Conservation (phyloP, 148 eudicot species). For the Suaeda aralocaspica region DNA sequence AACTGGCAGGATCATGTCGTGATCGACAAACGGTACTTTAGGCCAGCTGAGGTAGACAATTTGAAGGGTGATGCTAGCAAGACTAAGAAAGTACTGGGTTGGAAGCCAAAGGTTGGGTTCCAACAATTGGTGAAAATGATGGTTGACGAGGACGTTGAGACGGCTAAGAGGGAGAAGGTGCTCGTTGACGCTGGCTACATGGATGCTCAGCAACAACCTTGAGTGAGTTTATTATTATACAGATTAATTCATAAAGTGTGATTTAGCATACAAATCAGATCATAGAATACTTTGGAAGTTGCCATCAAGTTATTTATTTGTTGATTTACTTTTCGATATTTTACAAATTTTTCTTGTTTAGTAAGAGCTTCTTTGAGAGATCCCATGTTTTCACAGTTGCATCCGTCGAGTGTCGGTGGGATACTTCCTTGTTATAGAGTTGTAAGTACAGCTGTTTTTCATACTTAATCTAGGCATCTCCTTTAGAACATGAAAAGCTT, state of each 20-base stretch:
- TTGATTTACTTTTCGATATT: constrained; percentile 14
- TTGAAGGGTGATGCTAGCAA: constrained; percentile 78
- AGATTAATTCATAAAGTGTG: not conserved
- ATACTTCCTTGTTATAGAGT: constrained; percentile 8
- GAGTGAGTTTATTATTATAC: constrained; percentile 12
- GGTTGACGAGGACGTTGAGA: constrained; percentile 86
- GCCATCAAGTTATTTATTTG: constrained; percentile 23
- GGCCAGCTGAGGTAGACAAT: constrained; percentile 97
- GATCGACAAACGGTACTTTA: constrained; percentile 82
- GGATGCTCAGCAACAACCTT: constrained; percentile 97
- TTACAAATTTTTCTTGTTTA: not conserved
- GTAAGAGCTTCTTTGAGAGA: constrained; percentile 4
- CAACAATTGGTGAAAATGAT: constrained; percentile 95
- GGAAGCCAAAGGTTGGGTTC: constrained; percentile 89
- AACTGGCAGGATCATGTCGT: constrained; percentile 85
- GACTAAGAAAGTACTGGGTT: constrained; percentile 72
- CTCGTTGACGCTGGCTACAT: constrained; percentile 85
- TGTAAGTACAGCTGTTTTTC: constrained; percentile 7
- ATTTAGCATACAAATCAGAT: constrained; percentile 25
- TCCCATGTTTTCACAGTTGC: constrained; percentile 6
- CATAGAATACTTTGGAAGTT: constrained; percentile 13
- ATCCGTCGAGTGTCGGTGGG: constrained; percentile 17
- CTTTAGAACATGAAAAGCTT: constrained; percentile 9
- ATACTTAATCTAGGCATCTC: not conserved
- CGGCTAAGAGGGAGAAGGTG: constrained; percentile 89